Evolutionary conservation across 2,329 filamentous ascomycete genomes (phyloP).

Genomic region (Rutstroemia sp.): DNA sequence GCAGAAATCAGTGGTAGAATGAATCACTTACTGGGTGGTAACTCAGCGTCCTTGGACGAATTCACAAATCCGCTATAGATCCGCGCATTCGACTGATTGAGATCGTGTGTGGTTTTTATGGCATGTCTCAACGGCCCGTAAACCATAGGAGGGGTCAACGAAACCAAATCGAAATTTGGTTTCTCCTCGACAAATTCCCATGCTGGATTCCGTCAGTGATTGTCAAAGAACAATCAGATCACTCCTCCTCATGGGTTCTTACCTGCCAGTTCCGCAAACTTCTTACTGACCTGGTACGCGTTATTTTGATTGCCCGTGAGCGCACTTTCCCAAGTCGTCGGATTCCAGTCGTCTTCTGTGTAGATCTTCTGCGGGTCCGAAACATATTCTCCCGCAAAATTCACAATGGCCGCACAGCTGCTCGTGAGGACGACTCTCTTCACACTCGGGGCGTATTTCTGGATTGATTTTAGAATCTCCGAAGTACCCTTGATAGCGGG

Average conservation of each 20-base stretch:
- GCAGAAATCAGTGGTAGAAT: too few species aligned
- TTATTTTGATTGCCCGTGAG: slow-evolving; percentile 28
- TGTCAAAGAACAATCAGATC: too few species aligned
- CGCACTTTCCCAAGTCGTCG: too few species aligned
- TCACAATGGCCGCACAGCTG: slow-evolving; percentile 26
- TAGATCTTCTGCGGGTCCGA: slow-evolving; percentile 27
- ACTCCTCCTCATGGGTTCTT: not conserved
- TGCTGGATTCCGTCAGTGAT: too few species aligned
- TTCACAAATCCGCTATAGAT: slow-evolving; percentile 44
- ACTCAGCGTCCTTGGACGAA: slow-evolving; percentile 41
- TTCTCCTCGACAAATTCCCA: too few species aligned
- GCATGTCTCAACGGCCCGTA: too few species aligned
- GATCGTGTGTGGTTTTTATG: too few species aligned
- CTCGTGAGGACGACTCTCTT: slow-evolving; percentile 60
- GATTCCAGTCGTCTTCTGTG: slow-evolving; percentile 29
- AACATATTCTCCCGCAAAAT: slow-evolving; percentile 16
- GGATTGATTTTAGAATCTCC: slow-evolving; percentile 58
- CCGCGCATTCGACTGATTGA: too few species aligned
- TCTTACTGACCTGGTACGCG: slow-evolving; percentile 48
- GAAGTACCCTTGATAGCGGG: slow-evolving; percentile 53
- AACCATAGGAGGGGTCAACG: too few species aligned
- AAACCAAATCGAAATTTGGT: too few species aligned
- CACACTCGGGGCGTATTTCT: slow-evolving; percentile 43
- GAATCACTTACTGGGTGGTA: slow-evolving; percentile 31
- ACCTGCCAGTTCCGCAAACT: slow-evolving; percentile 53